A percentile compares a stretch with the other conserved stretches of the same genome.
Conservation (phyloP, 2,329 filamentous ascomycete genomes). For the Sporothrix luriei region DNA sequence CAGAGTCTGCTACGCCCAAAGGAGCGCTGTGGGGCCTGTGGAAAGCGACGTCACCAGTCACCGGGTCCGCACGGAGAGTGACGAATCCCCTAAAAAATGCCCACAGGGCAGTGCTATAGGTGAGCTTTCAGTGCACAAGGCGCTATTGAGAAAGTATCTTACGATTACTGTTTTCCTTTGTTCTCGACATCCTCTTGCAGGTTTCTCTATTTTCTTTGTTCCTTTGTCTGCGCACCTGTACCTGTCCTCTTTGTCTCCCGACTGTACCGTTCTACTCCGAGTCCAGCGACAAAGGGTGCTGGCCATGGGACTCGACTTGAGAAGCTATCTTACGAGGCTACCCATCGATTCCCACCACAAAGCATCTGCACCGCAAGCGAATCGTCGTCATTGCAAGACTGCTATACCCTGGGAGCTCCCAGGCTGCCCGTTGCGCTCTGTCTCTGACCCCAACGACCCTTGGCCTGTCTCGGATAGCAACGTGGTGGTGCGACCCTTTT, state of each 20-base stretch:
- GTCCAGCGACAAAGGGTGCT: neutral
- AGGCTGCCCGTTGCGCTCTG: neutral
- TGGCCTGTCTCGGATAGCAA: slow-evolving; percentile 25
- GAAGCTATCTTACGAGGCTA: neutral
- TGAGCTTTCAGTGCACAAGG: neutral
- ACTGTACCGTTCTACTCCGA: neutral
- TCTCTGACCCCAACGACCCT: slow-evolving; percentile 19
- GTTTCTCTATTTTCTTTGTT: slow-evolving; percentile 3
- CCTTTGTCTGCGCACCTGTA: neutral
- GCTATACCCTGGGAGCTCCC: slow-evolving; percentile 4
- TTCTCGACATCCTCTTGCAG: neutral
- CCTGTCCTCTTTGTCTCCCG: slow-evolving; percentile 3
- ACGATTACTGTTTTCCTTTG: neutral
- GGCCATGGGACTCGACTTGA: neutral
- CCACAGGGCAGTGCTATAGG: neutral
- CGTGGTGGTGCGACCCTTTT: slow-evolving; percentile 17
- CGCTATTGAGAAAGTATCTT: neutral
- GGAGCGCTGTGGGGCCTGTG: slow-evolving; percentile 8
- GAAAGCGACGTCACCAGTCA: slow-evolving; percentile 13
- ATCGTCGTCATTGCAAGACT: neutral
- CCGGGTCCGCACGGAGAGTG: neutral
- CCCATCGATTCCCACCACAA: neutral
- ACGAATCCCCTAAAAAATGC: neutral
- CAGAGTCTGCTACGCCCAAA: slow-evolving; percentile 9
- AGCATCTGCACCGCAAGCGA: neutral